Base-by-base conservation (phyloP, 257 asterid species). In the Fraxinus cuspidata region DNA sequence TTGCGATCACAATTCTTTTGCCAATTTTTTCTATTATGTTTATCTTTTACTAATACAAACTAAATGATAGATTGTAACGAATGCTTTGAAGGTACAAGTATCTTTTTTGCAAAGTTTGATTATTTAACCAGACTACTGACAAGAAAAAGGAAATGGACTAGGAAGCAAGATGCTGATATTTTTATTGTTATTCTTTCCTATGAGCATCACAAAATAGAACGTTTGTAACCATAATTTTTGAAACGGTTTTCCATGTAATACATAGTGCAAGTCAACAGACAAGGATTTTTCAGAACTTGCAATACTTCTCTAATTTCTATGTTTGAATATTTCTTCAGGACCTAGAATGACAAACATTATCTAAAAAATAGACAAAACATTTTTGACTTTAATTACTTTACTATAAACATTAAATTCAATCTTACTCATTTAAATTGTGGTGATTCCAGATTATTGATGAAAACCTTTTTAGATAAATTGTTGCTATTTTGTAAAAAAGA, bases 61-160 rank as follows among this genome's bases (percentile, higher is more conserved):
- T 64, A 65, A 74, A 74, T 16, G 67, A 51, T 70, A 12, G 42
- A 21, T 67, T 38, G 44, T 38, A 38, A 38, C 11, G 11, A 37
- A 37, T 37, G 42, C 42, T 37, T 37, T 37, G 42, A 37, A 37
- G 42, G 12, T 37, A 37, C 2, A 38, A 38, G 44, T 38, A 1
- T 38, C 44, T 38, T 38, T 38, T 42, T 64, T 69, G 72, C 80
- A 47, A 11, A 77, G 19, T 38, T 47, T 47, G 56, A 47, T 56
- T 56, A 49, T 51, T 42, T 53, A 66, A 60, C 31, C 70, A 18
- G 72, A 7, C 56, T 18, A 73, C 65, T 74, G 74, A 68, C 40
- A 19, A 42, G 47, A 35, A 74, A 44, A 80, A 21, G 35, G 2
- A 31, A 29, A 18, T 47, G 56, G 56, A 47, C 15, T 47, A 47